These are phyloP conservation scores for Termitomyces eurrhizus DNA, from an alignment of 768 basidiomycete species.

Conservation along the genomic window DNA sequence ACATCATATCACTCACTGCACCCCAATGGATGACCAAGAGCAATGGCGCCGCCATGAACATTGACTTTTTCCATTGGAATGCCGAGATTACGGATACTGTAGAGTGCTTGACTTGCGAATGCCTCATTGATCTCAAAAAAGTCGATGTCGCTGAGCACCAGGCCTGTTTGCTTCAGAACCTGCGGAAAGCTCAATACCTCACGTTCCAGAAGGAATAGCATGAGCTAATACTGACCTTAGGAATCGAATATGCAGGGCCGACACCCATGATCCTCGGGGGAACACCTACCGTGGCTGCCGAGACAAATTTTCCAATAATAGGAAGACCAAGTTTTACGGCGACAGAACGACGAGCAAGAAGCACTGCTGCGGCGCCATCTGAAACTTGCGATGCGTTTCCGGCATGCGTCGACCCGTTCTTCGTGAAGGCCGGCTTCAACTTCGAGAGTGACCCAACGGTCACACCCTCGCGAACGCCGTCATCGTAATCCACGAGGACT, in stretches of 20 bases:
- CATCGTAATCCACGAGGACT: slow-evolving; percentile 75
- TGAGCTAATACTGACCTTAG: slow-evolving; percentile 32
- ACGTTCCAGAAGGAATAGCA: background rate
- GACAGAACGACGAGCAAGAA: slow-evolving; percentile 75
- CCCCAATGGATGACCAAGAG: slow-evolving; percentile 86
- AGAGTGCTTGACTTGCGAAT: slow-evolving; percentile 82
- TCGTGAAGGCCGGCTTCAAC: slow-evolving; percentile 82
- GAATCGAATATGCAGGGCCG: slow-evolving; percentile 88
- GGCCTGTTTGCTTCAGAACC: slow-evolving; percentile 60
- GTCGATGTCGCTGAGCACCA: slow-evolving; percentile 71
- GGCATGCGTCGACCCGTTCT: slow-evolving; percentile 76
- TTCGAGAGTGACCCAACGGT: slow-evolving; percentile 75
- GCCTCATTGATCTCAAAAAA: slow-evolving; percentile 94
- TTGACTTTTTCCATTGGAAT: slow-evolving; percentile 81
- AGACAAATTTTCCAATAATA: slow-evolving; percentile 82
- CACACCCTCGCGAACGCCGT: slow-evolving; percentile 84
- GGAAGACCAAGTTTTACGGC: slow-evolving; percentile 82
- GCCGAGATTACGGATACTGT: slow-evolving; percentile 63
- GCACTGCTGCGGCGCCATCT: slow-evolving; percentile 89
- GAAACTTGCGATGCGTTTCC: slow-evolving; percentile 89
- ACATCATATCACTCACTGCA: slow-evolving; percentile 53
- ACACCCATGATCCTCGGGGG: slow-evolving; percentile 91
- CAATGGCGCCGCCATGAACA: slow-evolving; percentile 84
- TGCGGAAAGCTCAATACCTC: background rate
- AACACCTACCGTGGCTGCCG: slow-evolving; percentile 71